Evolutionary conservation across 2,329 filamentous ascomycete species (phyloP), one percentile per base, ranked within the genome.

Genomic region (Aschersonia sp.): DNA sequence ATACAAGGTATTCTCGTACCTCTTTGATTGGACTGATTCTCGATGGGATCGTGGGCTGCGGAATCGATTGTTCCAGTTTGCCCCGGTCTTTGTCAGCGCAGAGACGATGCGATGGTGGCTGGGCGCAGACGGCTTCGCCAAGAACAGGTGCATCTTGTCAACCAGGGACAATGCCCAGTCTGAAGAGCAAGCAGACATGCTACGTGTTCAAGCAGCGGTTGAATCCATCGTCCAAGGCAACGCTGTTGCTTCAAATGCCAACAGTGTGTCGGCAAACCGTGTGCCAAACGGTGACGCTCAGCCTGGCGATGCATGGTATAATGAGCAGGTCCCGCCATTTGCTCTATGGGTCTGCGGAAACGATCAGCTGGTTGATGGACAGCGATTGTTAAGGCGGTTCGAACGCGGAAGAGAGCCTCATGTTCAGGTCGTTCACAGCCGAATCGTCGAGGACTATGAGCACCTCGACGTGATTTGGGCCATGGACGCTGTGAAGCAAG

Each of bases 101-200:
- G 89, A 96, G 66, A 84, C 81, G 50, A 95, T 96, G 87, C 75
- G 87, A 5, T 97, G 91, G 91, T 96, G 91, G 91, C 74, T 96
- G 0, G 91, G 89, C 0, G 71, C 82, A 4, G 87, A 92, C 56
- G 89, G 89, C 55, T 96, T 94, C 58, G 71, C 72, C 2, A 63
- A 62, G 56, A 87, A 95, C 57, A 87, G 85, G 60, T 96, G 89
- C 59, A 94, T 96, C 46, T 69, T 96, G 5, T 76, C 85, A 1
- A 94, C 89, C 1, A 76, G 77, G 40, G 84, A 89, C 52, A 79
- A 84, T 50, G 74, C 77, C 48, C 69, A 64, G 42, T 73, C 75
- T 6, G 82, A 86, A 55, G 78, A 83, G 43, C 67, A 63, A 31
- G 71, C 80, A 49, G 80, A 84, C 47, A 77, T 82, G 46, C 48